These are phyloP conservation scores for Auriscalpium microsporum DNA, from an alignment of 768 basidiomycete genomes.

Conservation along the genomic window DNA sequence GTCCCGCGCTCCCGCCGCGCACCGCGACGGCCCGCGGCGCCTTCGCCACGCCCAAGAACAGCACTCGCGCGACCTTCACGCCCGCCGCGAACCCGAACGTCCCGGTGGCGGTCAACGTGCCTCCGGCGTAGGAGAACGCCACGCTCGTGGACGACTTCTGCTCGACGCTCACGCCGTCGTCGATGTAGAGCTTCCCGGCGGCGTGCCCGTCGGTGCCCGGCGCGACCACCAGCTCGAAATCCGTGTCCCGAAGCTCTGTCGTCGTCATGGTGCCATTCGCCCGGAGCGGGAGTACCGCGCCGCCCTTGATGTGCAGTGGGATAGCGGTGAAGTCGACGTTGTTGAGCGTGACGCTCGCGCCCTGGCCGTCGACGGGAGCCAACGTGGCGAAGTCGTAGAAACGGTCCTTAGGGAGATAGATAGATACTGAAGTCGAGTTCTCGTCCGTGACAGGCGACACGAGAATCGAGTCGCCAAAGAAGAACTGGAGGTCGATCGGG, in stretches of 20 bases:
- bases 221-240: slow-evolving; percentile 59
- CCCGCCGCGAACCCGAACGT: slow-evolving; percentile 21
- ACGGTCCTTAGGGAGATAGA: slow-evolving; percentile 55
- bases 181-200: slow-evolving; percentile 46
- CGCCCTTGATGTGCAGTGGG: slow-evolving; percentile 55
- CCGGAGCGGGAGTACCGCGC: slow-evolving; percentile 50
- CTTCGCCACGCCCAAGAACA: slow-evolving; percentile 22
- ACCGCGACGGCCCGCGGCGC: slow-evolving; percentile 17
- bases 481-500: slow-evolving; percentile 57
- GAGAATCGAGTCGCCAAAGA: slow-evolving; percentile 59
- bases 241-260: slow-evolving; percentile 38
- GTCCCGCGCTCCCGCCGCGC: slow-evolving; percentile 13
- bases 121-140: slow-evolving; percentile 19
- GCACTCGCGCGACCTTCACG: slow-evolving; percentile 28
- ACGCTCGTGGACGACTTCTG: slow-evolving; percentile 23
- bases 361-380: slow-evolving; percentile 39
- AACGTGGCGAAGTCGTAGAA: slow-evolving; percentile 59
- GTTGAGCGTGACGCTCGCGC: slow-evolving; percentile 33
- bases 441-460: slow-evolving; percentile 62
- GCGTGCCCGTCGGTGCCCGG: slow-evolving; percentile 44
- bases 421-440: slow-evolving; percentile 45
- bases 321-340: slow-evolving; percentile 49
- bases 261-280: slow-evolving; percentile 53
- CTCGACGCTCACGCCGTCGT: slow-evolving; percentile 50
- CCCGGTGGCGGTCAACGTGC: slow-evolving; percentile 23